Percentiles rank a stretch among this genome's conserved stretches.
Conservation (phyloP, 1,139 yeast species). For the Ogataea hybrid region DNA sequence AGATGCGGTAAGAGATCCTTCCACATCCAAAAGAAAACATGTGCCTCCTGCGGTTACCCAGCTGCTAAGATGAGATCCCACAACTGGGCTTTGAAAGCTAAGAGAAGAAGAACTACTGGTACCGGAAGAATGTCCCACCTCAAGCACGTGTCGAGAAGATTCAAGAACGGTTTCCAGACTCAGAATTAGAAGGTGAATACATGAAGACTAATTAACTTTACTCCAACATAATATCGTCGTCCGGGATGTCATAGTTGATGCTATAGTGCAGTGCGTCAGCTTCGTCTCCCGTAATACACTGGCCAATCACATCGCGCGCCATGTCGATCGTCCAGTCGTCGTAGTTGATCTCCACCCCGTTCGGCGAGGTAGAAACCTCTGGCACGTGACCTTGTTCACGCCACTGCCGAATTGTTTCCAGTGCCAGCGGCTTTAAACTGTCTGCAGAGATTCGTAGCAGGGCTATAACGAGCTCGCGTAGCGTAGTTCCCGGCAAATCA, state of each 20-base stretch:
- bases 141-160: constrained; percentile 95
- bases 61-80: constrained; percentile 97
- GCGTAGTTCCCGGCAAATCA: constrained; percentile 25
- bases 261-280: constrained; percentile 72
- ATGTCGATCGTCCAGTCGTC: constrained; percentile 64
- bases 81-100: constrained; percentile 99
- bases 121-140: constrained; percentile 99
- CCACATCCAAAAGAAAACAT: constrained; percentile 99
- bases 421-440: constrained; percentile 26
- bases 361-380: constrained; percentile 34
- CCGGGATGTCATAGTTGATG: constrained; percentile 45
- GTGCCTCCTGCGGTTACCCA: constrained; percentile 99
- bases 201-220: constrained; percentile 10
- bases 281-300: constrained; percentile 71
- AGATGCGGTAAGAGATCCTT: constrained; percentile 99
- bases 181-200: constrained; percentile 24
- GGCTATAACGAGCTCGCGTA: constrained; percentile 29
- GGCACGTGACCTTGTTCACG: constrained; percentile 19
- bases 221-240: constrained; percentile 17
- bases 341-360: constrained; percentile 63
- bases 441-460: constrained; percentile 30
- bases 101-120: constrained; percentile 99
- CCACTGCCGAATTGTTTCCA: constrained; percentile 23
- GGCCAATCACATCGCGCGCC: constrained; percentile 69
- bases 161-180: constrained; percentile 96